These are phyloP conservation scores for Cornus kousa DNA, from an alignment of 148 eudicot species.

Conservation along the genomic window DNA sequence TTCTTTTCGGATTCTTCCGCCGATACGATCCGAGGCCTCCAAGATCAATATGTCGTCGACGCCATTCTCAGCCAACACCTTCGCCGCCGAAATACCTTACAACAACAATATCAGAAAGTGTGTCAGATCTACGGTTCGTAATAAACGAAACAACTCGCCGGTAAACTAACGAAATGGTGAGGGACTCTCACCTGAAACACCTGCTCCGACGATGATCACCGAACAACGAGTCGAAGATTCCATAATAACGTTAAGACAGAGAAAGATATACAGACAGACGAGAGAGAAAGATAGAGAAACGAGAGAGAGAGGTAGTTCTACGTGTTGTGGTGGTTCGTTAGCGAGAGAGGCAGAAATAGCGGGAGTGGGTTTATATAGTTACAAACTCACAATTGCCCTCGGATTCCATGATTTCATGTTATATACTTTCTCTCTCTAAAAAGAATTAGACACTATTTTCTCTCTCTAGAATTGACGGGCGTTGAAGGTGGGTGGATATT, in stretches of 20 bases:
- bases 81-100: conserved; percentile 76
- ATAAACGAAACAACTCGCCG: background rate
- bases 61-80: conserved; percentile 61
- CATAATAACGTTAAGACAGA: conserved; percentile 30
- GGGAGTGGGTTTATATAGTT: conserved; percentile 29
- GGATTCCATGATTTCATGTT: background rate
- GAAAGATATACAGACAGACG: background rate
- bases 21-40: conserved; percentile 75
- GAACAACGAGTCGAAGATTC: conserved; percentile 54
- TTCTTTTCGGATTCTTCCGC: conserved; percentile 68
- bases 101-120: background rate
- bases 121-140: background rate
- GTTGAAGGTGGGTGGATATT: background rate
- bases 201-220: conserved; percentile 84
- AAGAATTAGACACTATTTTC: background rate
- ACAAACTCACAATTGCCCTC: background rate
- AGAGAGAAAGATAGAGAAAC: conserved; percentile 8
- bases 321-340: background rate
- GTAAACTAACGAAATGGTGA: background rate
- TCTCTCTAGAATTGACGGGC: background rate
- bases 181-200: conserved; percentile 57
- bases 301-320: background rate
- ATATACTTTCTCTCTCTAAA: background rate
- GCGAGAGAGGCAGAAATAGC: conserved; percentile 11
- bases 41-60: conserved; percentile 75